phyloP scores from a whole-genome alignment of 2,329 filamentous ascomycete species.

The Penicillium hesseltinei region DNA sequence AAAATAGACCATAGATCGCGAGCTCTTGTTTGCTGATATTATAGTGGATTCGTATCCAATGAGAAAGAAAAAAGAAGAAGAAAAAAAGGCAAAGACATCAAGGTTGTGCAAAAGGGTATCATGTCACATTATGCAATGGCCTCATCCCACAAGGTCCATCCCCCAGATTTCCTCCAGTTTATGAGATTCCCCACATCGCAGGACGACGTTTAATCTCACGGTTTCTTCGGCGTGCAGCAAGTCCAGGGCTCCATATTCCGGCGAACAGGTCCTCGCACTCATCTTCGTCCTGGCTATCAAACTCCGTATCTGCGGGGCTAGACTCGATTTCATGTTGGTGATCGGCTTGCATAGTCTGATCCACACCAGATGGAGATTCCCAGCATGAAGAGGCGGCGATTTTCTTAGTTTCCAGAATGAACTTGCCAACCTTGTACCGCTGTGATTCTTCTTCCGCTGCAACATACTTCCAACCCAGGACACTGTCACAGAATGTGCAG shows the following conservation, averaged over 20 bases:
- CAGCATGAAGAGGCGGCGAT: constrained; percentile 53
- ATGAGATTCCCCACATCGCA: constrained; percentile 25
- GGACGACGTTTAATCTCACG: constrained; percentile 36
- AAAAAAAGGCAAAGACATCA: background rate
- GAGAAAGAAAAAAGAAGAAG: too few relatives aligned
- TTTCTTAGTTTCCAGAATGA: constrained; percentile 61
- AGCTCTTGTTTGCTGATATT: background rate
- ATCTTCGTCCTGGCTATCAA: constrained; percentile 65
- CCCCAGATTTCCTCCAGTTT: constrained; percentile 1
- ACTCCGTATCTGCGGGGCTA: constrained; percentile 48
- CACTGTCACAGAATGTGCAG: constrained; percentile 55
- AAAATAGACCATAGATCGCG: background rate
- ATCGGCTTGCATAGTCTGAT: constrained; percentile 6
- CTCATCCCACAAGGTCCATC: background rate
- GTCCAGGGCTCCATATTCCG: constrained; percentile 58
- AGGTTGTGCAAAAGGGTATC: background rate
- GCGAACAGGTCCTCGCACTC: constrained; percentile 65
- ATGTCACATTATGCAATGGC: background rate
- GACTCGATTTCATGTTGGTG: constrained; percentile 6
- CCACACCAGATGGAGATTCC: constrained; percentile 42
- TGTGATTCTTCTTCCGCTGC: constrained; percentile 61
- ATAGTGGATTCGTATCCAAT: background rate
- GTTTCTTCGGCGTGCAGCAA: constrained; percentile 48
- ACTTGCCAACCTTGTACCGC: constrained; percentile 66
- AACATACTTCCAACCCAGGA: constrained; percentile 66